Conservation (phyloP, 2,329 filamentous ascomycete genomes). For the Arthrobotrys pseudoclavata region DNA sequence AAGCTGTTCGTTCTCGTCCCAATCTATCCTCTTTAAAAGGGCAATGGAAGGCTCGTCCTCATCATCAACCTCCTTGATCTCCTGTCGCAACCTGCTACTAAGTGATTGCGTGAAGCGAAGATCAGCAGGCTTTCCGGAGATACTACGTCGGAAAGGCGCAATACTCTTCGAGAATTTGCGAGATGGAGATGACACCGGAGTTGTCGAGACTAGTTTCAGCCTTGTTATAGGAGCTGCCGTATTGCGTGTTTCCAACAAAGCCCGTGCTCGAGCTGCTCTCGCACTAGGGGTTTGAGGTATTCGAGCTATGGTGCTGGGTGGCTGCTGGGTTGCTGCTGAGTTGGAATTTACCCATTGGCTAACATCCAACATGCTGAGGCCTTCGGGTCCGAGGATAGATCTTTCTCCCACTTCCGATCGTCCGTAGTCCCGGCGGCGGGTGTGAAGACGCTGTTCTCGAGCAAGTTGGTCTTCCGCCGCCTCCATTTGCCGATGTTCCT, state of each 20-base stretch:
- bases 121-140: constrained; percentile 23
- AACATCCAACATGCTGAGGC: constrained; percentile 53
- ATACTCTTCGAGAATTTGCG: constrained; percentile 42
- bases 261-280: constrained; percentile 49
- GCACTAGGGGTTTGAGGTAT: constrained; percentile 54
- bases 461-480: constrained; percentile 35
- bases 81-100: constrained; percentile 47
- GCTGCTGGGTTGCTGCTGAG: constrained; percentile 22
- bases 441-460: constrained; percentile 27
- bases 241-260: constrained; percentile 43
- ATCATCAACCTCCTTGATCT: constrained; percentile 54
- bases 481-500: constrained; percentile 24
- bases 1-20: constrained; percentile 56
- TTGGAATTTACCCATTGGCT: constrained; percentile 59
- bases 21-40: constrained; percentile 42
- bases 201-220: constrained; percentile 49
- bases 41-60: constrained; percentile 31
- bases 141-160: constrained; percentile 43
- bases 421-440: neutral
- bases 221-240: constrained; percentile 30
- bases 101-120: constrained; percentile 55
- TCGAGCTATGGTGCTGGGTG: constrained; percentile 24
- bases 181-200: constrained; percentile 40
- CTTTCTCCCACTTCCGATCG: constrained; percentile 33
- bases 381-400: constrained; percentile 43